phyloP scores from a whole-genome alignment of 1,139 yeast genomes.

The Pneumocystis wakefieldiae region DNA sequence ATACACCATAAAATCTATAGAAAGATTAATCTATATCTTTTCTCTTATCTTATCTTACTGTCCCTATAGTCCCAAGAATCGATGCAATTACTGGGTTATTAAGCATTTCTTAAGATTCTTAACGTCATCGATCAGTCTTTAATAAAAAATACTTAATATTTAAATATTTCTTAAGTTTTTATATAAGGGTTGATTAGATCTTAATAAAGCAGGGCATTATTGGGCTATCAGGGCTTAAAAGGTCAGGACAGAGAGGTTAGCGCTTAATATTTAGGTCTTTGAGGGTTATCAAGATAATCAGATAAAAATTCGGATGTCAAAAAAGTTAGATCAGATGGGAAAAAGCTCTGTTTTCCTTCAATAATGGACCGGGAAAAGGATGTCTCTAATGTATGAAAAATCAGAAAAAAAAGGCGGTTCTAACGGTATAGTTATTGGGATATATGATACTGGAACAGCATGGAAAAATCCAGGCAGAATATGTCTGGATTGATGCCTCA shows the following conservation, averaged over 20 bases:
- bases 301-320: not conserved
- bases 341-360: not conserved
- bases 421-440: slow-evolving; percentile 38
- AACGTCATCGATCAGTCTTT: no score
- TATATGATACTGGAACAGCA: slow-evolving; percentile 72
- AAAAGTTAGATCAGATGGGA: not conserved
- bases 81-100: not conserved
- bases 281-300: no score
- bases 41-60: not conserved
- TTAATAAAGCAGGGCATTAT: no score
- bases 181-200: no score
- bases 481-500: slow-evolving; percentile 92
- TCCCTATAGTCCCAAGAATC: not conserved
- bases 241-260: no score
- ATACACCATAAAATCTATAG: slow-evolving; percentile 61
- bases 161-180: no score
- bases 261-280: no score
- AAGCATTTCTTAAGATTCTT: not conserved
- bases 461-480: slow-evolving; percentile 84
- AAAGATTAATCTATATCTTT: not conserved
- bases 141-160: no score
- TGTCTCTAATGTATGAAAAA: no score
- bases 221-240: no score
- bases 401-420: no score
- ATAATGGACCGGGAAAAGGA: no score